phyloP scores from a whole-genome alignment of 2,329 filamentous ascomycete species.

The Microascus cirrosus region DNA sequence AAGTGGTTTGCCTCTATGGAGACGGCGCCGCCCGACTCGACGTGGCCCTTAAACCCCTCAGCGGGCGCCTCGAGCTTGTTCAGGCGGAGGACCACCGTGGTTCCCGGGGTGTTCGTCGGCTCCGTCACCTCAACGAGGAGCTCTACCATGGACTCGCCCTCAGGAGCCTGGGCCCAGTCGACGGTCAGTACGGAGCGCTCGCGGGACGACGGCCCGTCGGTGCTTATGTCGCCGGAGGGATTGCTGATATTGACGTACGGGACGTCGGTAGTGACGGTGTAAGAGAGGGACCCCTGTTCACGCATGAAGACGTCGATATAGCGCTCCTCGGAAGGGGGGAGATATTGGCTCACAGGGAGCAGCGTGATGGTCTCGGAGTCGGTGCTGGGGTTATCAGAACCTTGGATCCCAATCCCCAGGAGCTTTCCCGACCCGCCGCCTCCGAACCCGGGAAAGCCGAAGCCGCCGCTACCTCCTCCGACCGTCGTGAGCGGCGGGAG shows the following conservation, averaged over 20 bases:
- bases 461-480: too few relatives aligned
- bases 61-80: constrained; percentile 35
- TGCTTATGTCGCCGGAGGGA: constrained; percentile 35
- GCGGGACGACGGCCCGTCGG: constrained; percentile 17
- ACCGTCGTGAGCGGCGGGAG: constrained; percentile 48
- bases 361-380: constrained; percentile 42
- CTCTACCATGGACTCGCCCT: constrained; percentile 26
- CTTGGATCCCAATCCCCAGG: constrained; percentile 54
- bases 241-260: constrained; percentile 41
- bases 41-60: constrained; percentile 45
- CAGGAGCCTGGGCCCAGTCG: constrained; percentile 38
- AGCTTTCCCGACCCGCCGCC: constrained; percentile 54
- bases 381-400: constrained; percentile 46
- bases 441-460: too few relatives aligned
- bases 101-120: constrained; percentile 13
- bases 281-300: constrained; percentile 39
- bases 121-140: constrained; percentile 42
- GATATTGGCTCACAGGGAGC: constrained; percentile 39
- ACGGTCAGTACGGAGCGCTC: constrained; percentile 9
- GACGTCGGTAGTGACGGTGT: constrained; percentile 33
- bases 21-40: constrained; percentile 49
- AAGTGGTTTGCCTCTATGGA: constrained; percentile 41
- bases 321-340: constrained; percentile 22
- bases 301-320: constrained; percentile 56
- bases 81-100: constrained; percentile 39